Base-by-base conservation (phyloP, 106 monocot genomes). In the Acorus gramineus region DNA sequence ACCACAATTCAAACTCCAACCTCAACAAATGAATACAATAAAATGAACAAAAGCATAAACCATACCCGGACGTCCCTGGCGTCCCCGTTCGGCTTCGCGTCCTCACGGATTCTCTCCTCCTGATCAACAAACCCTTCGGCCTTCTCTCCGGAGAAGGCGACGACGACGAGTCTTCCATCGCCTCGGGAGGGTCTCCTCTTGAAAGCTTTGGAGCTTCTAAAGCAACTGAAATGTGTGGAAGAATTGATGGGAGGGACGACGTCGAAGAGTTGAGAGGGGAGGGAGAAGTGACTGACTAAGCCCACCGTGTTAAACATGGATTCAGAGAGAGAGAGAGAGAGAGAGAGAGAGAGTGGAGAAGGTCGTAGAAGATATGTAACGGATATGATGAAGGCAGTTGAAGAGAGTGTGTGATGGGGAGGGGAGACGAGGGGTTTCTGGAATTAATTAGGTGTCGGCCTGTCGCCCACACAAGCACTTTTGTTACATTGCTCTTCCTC, bases 221-320 rank as follows among this genome's bases (percentile, higher is more conserved):
- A 3, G 49, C 11, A 63, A 2, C 49, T 51, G 52, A 11, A n/a
- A 14, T 47, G 13, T 12, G 55, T 53, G 50, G 11, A 12, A 8
- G 70, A 4, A 52, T 14, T 5, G 56, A 62, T 8, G 52, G 60
- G 53, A 28, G 70, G 12, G 61, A 1, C 53, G 58, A 73, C 50
- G 45, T 53, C 63, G 53, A 57, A 50, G 44, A 49, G 64, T 11
- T 55, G 65, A 14, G 62, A 49, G 50, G 65, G 4, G 72, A 54
- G 9, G 2, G 56, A 59, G 51, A 65, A 14, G n/a, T 58, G 50
- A 4, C 59, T 7, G 6, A 61, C 46, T 3, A 67, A 11, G 3
- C 69, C 76, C 3, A 65, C 59, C n/a, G 70, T 67, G 3, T 67
- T 61, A 52, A 78, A 56, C 78, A 78, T 78, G 48, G 54, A 8